Percentiles rank a stretch among this genome's conserved stretches.
These are phyloP conservation scores for Penicillium goetzii DNA, from an alignment of 495 filamentous ascomycete genomes.

Conservation along the genomic window DNA sequence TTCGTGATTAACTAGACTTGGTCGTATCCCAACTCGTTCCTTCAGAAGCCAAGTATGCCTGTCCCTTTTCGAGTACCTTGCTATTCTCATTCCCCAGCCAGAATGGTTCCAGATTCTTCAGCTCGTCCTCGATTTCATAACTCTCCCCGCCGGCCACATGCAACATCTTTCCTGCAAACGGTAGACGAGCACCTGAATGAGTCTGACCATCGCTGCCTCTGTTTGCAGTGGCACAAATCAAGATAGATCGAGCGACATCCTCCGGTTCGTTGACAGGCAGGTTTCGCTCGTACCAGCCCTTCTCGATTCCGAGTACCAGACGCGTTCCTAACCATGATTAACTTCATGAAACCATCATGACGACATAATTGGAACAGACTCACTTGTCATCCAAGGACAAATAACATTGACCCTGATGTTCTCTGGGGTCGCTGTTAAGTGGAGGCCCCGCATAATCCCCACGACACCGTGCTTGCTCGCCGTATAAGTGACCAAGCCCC, in stretches of 20 bases:
- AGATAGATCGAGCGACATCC: slow-evolving; percentile 36
- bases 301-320: slow-evolving; percentile 39
- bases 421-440: slow-evolving; percentile 31
- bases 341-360: background rate
- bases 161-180: slow-evolving; percentile 38
- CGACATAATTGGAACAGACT: background rate
- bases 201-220: slow-evolving; percentile 18
- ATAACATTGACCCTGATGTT: slow-evolving; percentile 42
- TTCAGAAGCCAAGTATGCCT: slow-evolving; percentile 34
- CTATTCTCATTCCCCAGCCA: slow-evolving; percentile 42
- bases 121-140: slow-evolving; percentile 42
- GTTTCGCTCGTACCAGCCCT: slow-evolving; percentile 35
- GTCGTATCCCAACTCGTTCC: slow-evolving; percentile 29
- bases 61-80: slow-evolving; percentile 30
- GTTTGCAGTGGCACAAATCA: slow-evolving; percentile 38
- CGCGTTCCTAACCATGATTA: slow-evolving; percentile 30
- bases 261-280: slow-evolving; percentile 39
- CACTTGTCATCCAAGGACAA: slow-evolving; percentile 49
- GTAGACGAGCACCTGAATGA: slow-evolving; percentile 30
- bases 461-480: slow-evolving; percentile 44
- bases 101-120: slow-evolving; percentile 35
- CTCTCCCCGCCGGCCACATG: slow-evolving; percentile 38
- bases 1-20: slow-evolving; percentile 3
- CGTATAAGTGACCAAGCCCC: slow-evolving; percentile 36
- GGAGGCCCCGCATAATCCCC: slow-evolving; percentile 40